Percentiles rank a stretch among this genome's conserved stretches.
These are phyloP conservation scores for Lactarius deliciosus DNA, from an alignment of 768 basidiomycete genomes.

Conservation along the genomic window DNA sequence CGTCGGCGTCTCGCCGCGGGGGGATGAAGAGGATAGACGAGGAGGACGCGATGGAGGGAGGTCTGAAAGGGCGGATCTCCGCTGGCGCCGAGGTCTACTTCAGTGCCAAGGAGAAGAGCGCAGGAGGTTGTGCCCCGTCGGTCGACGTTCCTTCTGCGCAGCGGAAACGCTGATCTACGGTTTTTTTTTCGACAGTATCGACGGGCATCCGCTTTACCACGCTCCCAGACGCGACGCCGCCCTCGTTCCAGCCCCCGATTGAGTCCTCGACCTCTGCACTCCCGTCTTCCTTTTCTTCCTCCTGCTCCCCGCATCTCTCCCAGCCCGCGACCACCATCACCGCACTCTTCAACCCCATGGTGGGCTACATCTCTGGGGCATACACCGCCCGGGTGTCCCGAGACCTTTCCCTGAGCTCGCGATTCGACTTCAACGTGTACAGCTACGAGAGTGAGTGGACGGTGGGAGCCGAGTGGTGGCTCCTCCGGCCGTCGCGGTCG, in stretches of 20 bases:
- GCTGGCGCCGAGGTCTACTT: slow-evolving; percentile 93
- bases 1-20: slow-evolving; percentile 28
- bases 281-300: slow-evolving; percentile 28
- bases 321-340: slow-evolving; percentile 95
- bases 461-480: slow-evolving; percentile 96
- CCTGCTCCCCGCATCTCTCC: slow-evolving; percentile 38
- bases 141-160: slow-evolving; percentile 1
- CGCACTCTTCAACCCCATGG: slow-evolving; percentile 92
- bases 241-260: slow-evolving; percentile 55
- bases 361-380: slow-evolving; percentile 89
- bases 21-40: slow-evolving; percentile 83
- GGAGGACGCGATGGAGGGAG: slow-evolving; percentile 90
- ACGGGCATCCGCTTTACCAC: slow-evolving; percentile 95
- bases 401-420: slow-evolving; percentile 82
- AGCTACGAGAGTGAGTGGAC: slow-evolving; percentile 97
- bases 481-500: slow-evolving; percentile 60
- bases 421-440: slow-evolving; percentile 96
- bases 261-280: slow-evolving; percentile 36
- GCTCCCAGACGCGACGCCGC: slow-evolving; percentile 72
- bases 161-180: background rate
- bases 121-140: slow-evolving; percentile 66
- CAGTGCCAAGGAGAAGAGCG: slow-evolving; percentile 89
- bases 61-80: slow-evolving; percentile 85
- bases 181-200: slow-evolving; percentile 56
- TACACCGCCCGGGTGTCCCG: slow-evolving; percentile 86